phyloP scores from a whole-genome alignment of 371 early-diverging fungal genomes.

The Apophysomyces sp. region DNA sequence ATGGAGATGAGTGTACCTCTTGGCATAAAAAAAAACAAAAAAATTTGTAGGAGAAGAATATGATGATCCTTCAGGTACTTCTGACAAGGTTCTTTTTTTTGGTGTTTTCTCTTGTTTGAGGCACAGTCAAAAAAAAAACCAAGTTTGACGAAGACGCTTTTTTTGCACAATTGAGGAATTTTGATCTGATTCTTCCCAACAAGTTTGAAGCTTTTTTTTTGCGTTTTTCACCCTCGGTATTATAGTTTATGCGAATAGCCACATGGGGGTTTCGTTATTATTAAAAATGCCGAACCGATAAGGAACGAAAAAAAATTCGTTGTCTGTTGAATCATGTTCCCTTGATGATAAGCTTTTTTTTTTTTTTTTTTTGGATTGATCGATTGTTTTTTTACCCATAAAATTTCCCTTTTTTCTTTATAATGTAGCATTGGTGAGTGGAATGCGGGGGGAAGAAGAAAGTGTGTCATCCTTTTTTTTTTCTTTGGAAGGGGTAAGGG shows the following conservation, averaged over 20 bases:
- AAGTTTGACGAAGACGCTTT: no score
- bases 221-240: constrained; percentile 9
- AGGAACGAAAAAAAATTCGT: no score
- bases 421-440: neutral
- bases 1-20: neutral
- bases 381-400: no score
- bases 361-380: no score
- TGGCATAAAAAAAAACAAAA: neutral
- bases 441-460: neutral
- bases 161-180: constrained; percentile 7
- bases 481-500: neutral
- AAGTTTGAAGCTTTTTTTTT: neutral
- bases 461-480: no score
- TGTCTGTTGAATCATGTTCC: no score
- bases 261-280: neutral
- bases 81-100: constrained; percentile 6
- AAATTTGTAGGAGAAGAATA: neutral
- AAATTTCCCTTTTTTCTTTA: no score
- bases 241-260: no score
- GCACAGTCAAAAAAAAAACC: no score
- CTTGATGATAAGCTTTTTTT: no score
- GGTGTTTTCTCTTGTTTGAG: neutral
- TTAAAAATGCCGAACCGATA: neutral
- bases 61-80: constrained; percentile 25
- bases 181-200: no score